Evolutionary conservation across 2,329 filamentous ascomycete species (phyloP), one percentile per base, ranked within the genome.

Genomic region (Spiromastix sp.): DNA sequence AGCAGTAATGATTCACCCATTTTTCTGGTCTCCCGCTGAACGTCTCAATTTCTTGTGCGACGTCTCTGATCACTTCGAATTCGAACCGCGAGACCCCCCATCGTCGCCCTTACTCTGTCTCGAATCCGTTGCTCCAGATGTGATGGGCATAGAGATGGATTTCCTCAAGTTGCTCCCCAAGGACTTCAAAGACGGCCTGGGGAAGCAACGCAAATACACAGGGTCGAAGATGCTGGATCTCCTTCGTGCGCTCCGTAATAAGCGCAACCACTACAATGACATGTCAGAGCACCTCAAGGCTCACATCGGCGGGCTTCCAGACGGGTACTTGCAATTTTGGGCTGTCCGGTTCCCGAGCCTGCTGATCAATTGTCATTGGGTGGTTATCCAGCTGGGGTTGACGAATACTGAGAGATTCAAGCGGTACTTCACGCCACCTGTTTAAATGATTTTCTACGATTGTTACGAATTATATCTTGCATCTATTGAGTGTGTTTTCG

Each of bases 201-300:
- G 86, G 39, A 94, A 93, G 62, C 89, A 96, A 61, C 76, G 89
- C 51, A 95, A 94, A 60, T 98, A 98, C 60, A 91, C 82, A 0
- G 87, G 87, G 0, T 72, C 75, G 2, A 74, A 77, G 30, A 73
- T 98, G 54, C 63, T 98, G 36, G 91, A 98, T 59, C 68, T 98
- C 15, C 64, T 98, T 13, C 74, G 91, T 2, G 91, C 89, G 2
- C 66, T 98, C 37, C 72, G 91, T 16, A 98, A 98, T 62, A 98
- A 98, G 72, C 84, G 83, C 50, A 94, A 96, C 45, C 91, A 98
- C 55, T 98, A 95, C 56, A 87, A 94, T 52, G 91, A 98, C 56
- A 89, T 98, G 84, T 73, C 83, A 5, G 82, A 87, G 10, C 64
- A 76, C 32, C 72, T 94, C 43, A 89, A 80, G 60, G 67, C 67